A percentile compares a stretch with the other conserved stretches of the same genome.
phyloP scores from a whole-genome alignment of 2,329 filamentous ascomycete species.

The Cladosporium halotolerans region DNA sequence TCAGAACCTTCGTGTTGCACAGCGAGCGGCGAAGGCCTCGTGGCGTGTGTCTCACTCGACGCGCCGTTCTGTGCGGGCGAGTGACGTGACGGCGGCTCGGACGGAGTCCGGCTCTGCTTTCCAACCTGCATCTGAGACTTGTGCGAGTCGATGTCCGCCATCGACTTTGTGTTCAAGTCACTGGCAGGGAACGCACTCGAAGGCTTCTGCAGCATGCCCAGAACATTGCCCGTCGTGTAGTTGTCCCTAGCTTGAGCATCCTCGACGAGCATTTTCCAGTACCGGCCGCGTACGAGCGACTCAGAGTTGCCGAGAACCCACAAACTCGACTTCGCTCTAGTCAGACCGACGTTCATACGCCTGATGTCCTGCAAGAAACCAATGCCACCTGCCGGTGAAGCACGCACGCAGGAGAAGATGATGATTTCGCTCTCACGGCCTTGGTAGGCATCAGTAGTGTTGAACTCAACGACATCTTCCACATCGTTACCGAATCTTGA shows the following conservation, averaged over 20 bases:
- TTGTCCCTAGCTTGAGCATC: constrained; percentile 69
- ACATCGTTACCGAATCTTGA: constrained; percentile 68
- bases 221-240: constrained; percentile 66
- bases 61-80: neutral
- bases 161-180: constrained; percentile 16
- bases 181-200: constrained; percentile 37
- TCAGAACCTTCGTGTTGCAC: neutral
- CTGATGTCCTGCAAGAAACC: constrained; percentile 98
- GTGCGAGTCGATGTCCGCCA: constrained; percentile 19
- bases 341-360: constrained; percentile 98
- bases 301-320: constrained; percentile 94
- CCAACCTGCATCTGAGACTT: constrained; percentile 7
- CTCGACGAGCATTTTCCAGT: constrained; percentile 80
- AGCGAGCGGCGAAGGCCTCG: neutral
- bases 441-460: constrained; percentile 97
- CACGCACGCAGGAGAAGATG: constrained; percentile 97
- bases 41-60: neutral
- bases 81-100: neutral
- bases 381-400: constrained; percentile 85
- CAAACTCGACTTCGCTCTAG: constrained; percentile 89
- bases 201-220: constrained; percentile 48
- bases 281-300: constrained; percentile 78
- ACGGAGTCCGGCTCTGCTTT: neutral
- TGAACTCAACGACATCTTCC: constrained; percentile 82
- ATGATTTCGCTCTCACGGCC: constrained; percentile 96